These are phyloP conservation scores for Olyra latifolia DNA, from an alignment of 176 grass and related monocot genomes.

Conservation along the genomic window DNA sequence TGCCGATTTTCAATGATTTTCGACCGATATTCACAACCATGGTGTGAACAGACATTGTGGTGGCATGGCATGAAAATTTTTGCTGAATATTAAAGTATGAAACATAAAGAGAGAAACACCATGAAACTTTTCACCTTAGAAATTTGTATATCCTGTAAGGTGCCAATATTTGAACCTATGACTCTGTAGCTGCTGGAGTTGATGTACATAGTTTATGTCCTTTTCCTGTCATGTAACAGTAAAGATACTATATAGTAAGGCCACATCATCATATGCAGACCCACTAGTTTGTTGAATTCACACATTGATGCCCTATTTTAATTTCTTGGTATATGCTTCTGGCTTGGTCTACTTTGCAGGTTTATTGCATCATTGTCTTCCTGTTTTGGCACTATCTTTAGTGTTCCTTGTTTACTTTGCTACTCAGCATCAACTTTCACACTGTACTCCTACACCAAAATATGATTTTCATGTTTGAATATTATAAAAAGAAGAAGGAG, in stretches of 20 bases:
- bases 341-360: background rate
- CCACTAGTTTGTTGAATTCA: background rate
- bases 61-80: no score
- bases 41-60: no score
- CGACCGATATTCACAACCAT: no score
- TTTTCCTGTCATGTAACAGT: background rate
- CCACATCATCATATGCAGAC: background rate
- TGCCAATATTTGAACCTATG: background rate
- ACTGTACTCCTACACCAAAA: no score
- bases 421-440: background rate
- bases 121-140: background rate
- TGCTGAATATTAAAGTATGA: no score
- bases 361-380: no score
- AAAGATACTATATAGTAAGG: background rate
- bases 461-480: no score
- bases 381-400: no score
- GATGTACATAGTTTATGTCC: background rate
- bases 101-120: background rate
- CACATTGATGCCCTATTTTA: background rate
- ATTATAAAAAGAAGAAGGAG: no score
- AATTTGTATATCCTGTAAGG: background rate
- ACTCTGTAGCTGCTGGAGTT: background rate
- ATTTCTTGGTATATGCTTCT: background rate
- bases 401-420: background rate
- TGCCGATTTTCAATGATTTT: no score